Base-by-base conservation (phyloP, 768 basidiomycete species). In the Auriculariales sp. region DNA sequence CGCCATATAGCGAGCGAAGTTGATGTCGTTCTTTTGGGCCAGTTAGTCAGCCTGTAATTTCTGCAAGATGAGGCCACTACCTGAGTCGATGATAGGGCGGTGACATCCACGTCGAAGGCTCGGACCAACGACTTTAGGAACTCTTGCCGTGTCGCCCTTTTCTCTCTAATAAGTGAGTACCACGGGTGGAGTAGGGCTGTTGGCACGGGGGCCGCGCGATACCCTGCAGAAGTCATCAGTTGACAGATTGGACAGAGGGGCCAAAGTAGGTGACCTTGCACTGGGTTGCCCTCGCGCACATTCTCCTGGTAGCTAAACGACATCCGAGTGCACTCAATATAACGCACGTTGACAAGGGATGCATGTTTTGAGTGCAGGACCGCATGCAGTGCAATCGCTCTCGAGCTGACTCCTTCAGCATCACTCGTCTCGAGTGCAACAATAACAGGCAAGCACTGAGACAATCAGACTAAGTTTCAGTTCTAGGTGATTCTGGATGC, bases 371-470 rank as follows among this genome's bases (percentile, higher is more conserved):
- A 75, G 58, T 97, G 87, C 19, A 99, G 66, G 28, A 86, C 73
- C 0, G 81, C 67, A 58, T 97, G 93, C 12, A 97, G 66, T 1
- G 80, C 76, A 50, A 72, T 82, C 0, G 93, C 95, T 50, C 90
- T 77, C 33, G 76, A 72, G 53, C 83, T 81, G 29, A 92, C 66
- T 3, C 63, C 60, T 0, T 66, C 52, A 31, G 71, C 71, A 7
- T 82, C 70, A 56, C 83, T 84, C 0, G 94, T 95, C 65, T 97
- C 94, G n/a, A 97, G 72, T 4, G 92, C 87, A 7, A 98, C 77
- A 50, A 97, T 83, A 24, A 91, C 76, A 0, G 94, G 92, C 62
- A 95, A 83, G 29, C 89, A 94, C 82, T 93, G 54, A 2, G 49
- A 17, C 19, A 49, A 24, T 39, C 49, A 4, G 24, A 47, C 31